Base-by-base conservation (phyloP, 2,329 filamentous ascomycete species). In the Polychaeton citri region DNA sequence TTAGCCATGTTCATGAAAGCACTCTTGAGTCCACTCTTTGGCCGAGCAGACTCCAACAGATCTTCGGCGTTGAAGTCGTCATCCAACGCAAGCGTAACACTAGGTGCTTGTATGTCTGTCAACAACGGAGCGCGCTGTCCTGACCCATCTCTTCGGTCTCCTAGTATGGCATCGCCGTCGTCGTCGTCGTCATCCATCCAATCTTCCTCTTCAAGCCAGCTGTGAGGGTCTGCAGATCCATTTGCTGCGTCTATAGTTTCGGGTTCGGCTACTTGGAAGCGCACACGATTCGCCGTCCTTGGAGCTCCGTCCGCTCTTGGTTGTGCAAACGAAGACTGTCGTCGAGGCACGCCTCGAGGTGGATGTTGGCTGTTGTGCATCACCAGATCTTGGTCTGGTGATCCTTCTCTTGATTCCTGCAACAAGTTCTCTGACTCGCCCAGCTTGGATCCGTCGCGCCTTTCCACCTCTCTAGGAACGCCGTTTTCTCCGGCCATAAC, bases 1-100 rank as follows among this genome's bases (percentile, higher is more conserved):
- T 98, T 98, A 43, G 90, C 88, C 90, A 98, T 98, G 63, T 98
- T 98, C 86, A 96, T 94, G 49, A 98, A 96, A 3, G 90, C 88
- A 55, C 81, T 84, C 43, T 73, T 70, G 62, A 96, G 71, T 4
- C 81, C 81, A 39, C 84, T 93, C 62, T 88, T 88, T 32, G 88
- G 86, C 38, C 87, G 71, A 15, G 72, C 69, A 43, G 59, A 67
- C 46, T 76, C 72, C 38, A 78, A 54, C 40, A 74, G 61, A 35
- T 77, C 71, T 46, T 75, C 71, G 0, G 71, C 65, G 37, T 68
- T 63, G 47, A 73, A 68, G 39, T 71, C 61, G 2, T 61, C 50
- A 37, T 74, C 68, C 12, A 28, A 15, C 63, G 68, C 83, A 33
- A 93, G 62, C 8, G 83, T 77, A 32, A 81, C 71, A 42, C 80